Base-by-base conservation (phyloP, 768 basidiomycete genomes). In the Lentinula sp. region DNA sequence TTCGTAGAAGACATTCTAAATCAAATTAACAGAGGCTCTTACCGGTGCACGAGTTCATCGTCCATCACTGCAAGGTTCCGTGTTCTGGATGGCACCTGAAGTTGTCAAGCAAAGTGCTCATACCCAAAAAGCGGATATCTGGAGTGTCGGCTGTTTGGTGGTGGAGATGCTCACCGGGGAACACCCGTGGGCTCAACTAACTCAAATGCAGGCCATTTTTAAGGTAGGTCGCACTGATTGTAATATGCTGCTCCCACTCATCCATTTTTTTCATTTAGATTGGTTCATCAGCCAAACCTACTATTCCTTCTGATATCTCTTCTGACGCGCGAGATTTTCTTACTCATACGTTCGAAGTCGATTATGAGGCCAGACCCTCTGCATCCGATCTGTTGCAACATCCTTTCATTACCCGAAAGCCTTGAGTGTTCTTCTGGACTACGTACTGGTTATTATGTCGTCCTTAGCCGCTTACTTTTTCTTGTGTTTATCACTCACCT, bases 61-160 rank as follows among this genome's bases (percentile, higher is more conserved):
- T 6, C 92, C 94, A 4, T 98, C 97, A 1, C 76, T 98, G 5
- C 97, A 98, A 72, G 97, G 97, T 2, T 97, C 95, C 1, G 95
- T 98, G 10, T 98, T 97, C 75, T 98, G 96, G 96, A 98, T 98
- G 96, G 96, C 96, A 0, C 96, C 96, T 0, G 96, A 98, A 73
- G 94, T 98, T 18, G 97, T 98, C 62, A 95, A 95, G 69, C 97
- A 99, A 76, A 94, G 88, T 28, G 84, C 87, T 0, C 93, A 97
- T 70, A 95, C 94, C 9, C 82, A 80, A 62, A 95, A 95, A 69
- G 94, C 95, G 5, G 95, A 97, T 71, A 95, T 97, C 59, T 98
- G 95, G 95, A 93, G 91, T 70, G 88, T 98, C 1, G 95, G 95
- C 1, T 96, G 95, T 71, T 75, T 98, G 51, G 88, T 97, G 28